Conservation (phyloP, 768 basidiomycete species). For the Phlegmacium glaucopus region DNA sequence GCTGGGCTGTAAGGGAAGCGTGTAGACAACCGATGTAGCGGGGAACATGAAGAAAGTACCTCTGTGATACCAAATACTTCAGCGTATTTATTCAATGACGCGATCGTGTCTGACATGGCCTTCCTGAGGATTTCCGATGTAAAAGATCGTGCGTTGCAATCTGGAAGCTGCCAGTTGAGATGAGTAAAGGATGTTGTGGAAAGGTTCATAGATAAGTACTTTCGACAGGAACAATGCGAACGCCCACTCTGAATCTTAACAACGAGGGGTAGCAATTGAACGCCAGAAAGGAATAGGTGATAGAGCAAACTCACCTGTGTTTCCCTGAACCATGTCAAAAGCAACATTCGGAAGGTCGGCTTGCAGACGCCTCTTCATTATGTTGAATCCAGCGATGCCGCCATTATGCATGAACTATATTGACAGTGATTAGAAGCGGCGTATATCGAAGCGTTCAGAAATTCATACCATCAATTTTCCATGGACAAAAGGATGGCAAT, state of each 20-base stretch:
- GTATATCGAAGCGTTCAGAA: background rate
- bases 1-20: constrained; percentile 54
- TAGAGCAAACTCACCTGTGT: constrained; percentile 61
- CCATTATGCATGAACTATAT: constrained; percentile 96
- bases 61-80: constrained; percentile 72
- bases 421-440: background rate
- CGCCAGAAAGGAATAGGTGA: background rate
- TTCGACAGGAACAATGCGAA: constrained; percentile 90
- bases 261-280: constrained; percentile 1
- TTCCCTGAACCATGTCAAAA: constrained; percentile 86
- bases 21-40: background rate
- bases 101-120: constrained; percentile 89
- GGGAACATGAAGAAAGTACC: constrained; percentile 33
- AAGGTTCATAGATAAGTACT: constrained; percentile 31
- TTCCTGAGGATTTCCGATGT: constrained; percentile 66
- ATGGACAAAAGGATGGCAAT: constrained; percentile 93
- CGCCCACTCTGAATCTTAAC: constrained; percentile 91
- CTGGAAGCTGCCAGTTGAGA: constrained; percentile 56
- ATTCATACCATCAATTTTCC: constrained; percentile 85
- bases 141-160: constrained; percentile 75
- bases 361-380: constrained; percentile 81
- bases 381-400: constrained; percentile 79
- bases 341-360: constrained; percentile 73
- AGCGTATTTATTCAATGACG: constrained; percentile 70
- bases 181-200: background rate